Conservation (phyloP, 1,284 basidiomycete genomes). For the Leccinum subatratum region DNA sequence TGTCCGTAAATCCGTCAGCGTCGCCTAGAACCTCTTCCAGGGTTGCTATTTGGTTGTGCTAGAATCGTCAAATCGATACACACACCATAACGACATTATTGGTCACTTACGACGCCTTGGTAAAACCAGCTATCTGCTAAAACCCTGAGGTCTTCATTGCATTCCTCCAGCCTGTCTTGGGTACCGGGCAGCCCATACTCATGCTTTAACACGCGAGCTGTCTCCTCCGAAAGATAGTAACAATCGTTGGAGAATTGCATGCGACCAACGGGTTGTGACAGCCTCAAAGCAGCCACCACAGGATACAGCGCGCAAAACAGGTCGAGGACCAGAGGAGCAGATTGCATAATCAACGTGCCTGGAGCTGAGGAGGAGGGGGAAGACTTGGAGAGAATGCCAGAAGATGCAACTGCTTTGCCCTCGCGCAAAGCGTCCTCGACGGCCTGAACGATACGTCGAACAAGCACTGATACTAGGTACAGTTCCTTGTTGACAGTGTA, state of each 20-base stretch:
- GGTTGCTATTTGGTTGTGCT: constrained; percentile 24
- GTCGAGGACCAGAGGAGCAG: constrained; percentile 69
- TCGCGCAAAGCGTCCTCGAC: constrained; percentile 59
- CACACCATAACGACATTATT: constrained; percentile 1
- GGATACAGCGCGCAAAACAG: constrained; percentile 81
- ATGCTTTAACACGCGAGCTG: constrained; percentile 37
- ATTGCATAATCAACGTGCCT: constrained; percentile 56
- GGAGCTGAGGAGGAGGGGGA: constrained; percentile 31
- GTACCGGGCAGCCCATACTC: constrained; percentile 28
- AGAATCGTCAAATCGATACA: constrained; percentile 6
- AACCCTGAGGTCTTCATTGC: constrained; percentile 43
- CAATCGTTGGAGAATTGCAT: constrained; percentile 90
- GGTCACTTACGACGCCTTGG: constrained; percentile 54
- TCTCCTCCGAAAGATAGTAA: constrained; percentile 57
- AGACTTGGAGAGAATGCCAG: constrained; percentile 46
- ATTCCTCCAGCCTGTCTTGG: constrained; percentile 49
- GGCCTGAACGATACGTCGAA: constrained; percentile 53
- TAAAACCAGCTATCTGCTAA: constrained; percentile 66
- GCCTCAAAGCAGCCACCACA: constrained; percentile 52
- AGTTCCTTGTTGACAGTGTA: constrained; percentile 42
- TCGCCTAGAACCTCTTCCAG: constrained; percentile 43
- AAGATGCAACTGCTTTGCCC: constrained; percentile 51
- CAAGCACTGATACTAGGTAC: constrained; percentile 55
- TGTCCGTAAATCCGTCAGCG: constrained; percentile 69
- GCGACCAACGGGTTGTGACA: constrained; percentile 55